These are phyloP conservation scores for Carex myosuroides DNA, from an alignment of 176 grass and related monocot genomes.

Conservation along the genomic window DNA sequence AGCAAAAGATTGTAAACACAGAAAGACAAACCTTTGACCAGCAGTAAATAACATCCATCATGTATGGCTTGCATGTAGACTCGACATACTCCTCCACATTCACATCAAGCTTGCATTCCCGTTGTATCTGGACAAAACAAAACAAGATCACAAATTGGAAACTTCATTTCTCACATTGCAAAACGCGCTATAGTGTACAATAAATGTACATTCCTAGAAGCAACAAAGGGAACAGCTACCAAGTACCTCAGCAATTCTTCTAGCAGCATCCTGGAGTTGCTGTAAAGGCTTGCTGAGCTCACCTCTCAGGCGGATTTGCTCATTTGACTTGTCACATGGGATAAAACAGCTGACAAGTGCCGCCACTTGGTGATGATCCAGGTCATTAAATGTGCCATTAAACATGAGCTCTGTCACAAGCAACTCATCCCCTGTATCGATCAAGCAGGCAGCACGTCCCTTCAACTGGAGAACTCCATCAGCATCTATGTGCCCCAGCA, in stretches of 20 bases:
- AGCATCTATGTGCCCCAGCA: constrained; percentile 89
- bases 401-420: constrained; percentile 99
- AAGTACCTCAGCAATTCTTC: constrained; percentile 93
- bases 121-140: constrained; percentile 67
- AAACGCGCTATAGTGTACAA: not conserved
- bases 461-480: constrained; percentile 96
- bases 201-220: constrained; percentile 5
- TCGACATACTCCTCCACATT: constrained; percentile 97
- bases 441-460: constrained; percentile 93
- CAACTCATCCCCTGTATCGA: constrained; percentile 93
- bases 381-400: constrained; percentile 99
- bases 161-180: not conserved
- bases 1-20: not conserved
- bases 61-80: constrained; percentile 70
- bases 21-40: constrained; percentile 81
- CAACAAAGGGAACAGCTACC: constrained; percentile 13
- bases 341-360: constrained; percentile 86
- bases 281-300: constrained; percentile 84
- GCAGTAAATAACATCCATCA: constrained; percentile 98
- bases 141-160: constrained; percentile 21
- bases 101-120: constrained; percentile 92
- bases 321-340: constrained; percentile 95
- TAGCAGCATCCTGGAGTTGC: constrained; percentile 94
- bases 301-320: constrained; percentile 87
- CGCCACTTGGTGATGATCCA: constrained; percentile 95